Evolutionary conservation across 192 early-diverging fungal genomes (phyloP), one percentile per base, ranked within the genome.

Genomic region (Coemansia sp.): DNA sequence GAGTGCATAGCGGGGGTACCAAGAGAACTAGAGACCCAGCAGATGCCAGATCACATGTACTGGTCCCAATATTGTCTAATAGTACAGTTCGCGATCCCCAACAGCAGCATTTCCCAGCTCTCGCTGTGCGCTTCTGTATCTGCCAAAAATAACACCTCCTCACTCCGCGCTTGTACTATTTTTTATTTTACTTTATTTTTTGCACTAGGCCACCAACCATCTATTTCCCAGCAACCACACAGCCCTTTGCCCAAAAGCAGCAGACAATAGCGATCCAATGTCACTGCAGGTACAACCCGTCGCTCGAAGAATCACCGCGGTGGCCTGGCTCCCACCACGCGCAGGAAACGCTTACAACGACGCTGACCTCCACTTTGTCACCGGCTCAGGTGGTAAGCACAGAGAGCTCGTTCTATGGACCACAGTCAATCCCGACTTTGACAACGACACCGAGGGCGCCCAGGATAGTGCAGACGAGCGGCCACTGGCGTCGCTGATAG

Each of bases 381-480:
- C 65, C 0, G 80, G 80, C 7, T 74, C 75, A 12, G 59, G 72
- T 28, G 75, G 39, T 55, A 75, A 71, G 26, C 64, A 71, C 63
- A 64, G 73, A 35, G 81, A 83, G 72, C 69, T 83, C 6, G 61
- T 70, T 8, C 70, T 83, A n/a, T 83, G 81, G 81, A 74, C 71
- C 10, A 75, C 81, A 13, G 51, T 13, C 10, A 78, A 78, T 43
- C 81, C 74, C 0, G 81, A 83, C 60, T 78, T 78, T 61, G 34
- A 31, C n/a, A 13, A 23, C 21, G 5, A 10, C 3, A 10, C 48
- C 21, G 25, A 6, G 0, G 48, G 7, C 48, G 23, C 46, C n/a
- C 18, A 64, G 26, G 16, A 46, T 1, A 46, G 5, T 18, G 9
- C 48, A 20, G 18, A 35, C 20, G 43, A 60, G 20, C 12, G 33